Base-by-base conservation (phyloP, 2,329 filamentous ascomycete species). In the Penicillium sp. region DNA sequence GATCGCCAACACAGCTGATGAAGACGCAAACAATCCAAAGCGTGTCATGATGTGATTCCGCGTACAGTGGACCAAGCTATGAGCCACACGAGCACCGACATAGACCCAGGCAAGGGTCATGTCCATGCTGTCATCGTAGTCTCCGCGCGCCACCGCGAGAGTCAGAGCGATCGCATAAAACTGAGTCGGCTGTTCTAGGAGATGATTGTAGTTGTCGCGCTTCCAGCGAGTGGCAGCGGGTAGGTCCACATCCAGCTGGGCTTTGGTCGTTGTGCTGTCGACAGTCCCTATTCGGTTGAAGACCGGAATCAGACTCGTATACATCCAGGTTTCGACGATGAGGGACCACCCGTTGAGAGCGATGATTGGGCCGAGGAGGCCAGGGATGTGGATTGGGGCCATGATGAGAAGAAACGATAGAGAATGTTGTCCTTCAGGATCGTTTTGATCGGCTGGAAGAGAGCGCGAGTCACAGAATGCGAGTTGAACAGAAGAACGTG, bases 181-280 rank as follows among this genome's bases (percentile, higher is more conserved):
- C 28, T 64, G 60, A 2, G 64, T 67, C 11, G 68, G 68, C 47
- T 70, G 66, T 52, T 71, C 66, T 39, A 62, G 51, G 32, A 70
- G 52, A 39, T 71, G 59, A 47, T 67, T 66, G 53, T 57, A 70
- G 46, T 71, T 71, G 44, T 69, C 66, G 8, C 61, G 62, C 36
- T 61, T 60, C 56, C 56, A 66, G 38, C 58, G 58, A 18, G 56
- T 50, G 16, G 35, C 28, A 1, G 56, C 31, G 3, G 61, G 59
- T 2, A 55, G 50, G 27, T 50, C 44, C 5, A 40, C 32, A 37
- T 58, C 48, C 23, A 62, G 35, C 33, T 64, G 48, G 30, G 45
- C 40, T 23, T 43, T 48, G 0, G 54, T 56, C n/a, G 42, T 44
- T 2, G 47, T 35, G 11, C 41, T 41, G 5, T 37, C 37, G 27